A percentile compares a stretch with the other conserved stretches of the same genome.
These are phyloP conservation scores for Termitomyces sp. DNA, from an alignment of 768 basidiomycete genomes.

Conservation along the genomic window DNA sequence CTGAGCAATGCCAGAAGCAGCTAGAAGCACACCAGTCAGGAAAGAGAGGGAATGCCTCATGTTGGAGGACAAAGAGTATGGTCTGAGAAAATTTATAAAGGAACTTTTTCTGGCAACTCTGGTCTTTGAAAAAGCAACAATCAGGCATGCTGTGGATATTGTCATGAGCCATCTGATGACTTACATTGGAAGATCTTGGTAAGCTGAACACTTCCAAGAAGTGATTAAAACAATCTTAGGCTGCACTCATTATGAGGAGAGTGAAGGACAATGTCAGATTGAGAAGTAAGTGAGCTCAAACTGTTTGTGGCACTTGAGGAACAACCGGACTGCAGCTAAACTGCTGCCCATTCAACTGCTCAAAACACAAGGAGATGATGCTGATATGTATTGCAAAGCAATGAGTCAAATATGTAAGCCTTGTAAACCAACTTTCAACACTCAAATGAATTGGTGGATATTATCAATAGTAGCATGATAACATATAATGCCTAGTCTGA, in stretches of 20 bases:
- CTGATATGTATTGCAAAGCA: not conserved
- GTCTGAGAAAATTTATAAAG: constrained; percentile 1
- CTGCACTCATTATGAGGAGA: not conserved
- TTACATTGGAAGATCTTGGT: not conserved
- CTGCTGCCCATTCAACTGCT: not conserved
- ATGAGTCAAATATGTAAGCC: not conserved
- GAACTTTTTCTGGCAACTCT: not conserved
- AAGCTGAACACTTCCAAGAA: not conserved
- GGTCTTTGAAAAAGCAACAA: constrained; percentile 2
- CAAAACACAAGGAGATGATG: not conserved
- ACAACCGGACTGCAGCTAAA: not conserved
- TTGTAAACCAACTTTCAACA: not conserved
- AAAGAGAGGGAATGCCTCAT: constrained; percentile 32
- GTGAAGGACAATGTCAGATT: not conserved
- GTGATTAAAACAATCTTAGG: not conserved
- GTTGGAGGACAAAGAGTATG: constrained; percentile 16
- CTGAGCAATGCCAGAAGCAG: constrained; percentile 30
- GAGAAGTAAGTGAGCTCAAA: not conserved
- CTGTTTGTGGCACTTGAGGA: not conserved
- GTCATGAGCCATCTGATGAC: not conserved
- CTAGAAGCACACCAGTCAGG: constrained; percentile 25
- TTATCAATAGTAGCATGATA: too few relatives aligned
- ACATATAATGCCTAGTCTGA: not conserved
- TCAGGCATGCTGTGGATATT: not conserved
- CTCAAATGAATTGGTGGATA: too few relatives aligned